phyloP scores from a whole-genome alignment of 2,329 filamentous ascomycete genomes.

The Tricladium varicosporioides region DNA sequence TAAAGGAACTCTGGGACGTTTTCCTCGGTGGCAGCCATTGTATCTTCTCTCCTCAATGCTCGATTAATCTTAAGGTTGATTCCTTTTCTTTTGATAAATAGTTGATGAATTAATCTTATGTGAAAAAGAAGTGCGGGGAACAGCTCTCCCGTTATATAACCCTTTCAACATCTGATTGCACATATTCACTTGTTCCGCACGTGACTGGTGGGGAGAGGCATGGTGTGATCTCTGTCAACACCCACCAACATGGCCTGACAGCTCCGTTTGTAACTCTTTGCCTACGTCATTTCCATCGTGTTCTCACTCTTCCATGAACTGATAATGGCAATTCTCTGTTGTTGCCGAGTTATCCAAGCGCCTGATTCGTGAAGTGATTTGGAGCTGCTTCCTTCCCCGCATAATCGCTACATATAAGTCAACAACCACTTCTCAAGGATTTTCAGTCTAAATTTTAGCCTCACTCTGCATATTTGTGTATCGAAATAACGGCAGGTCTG shows the following conservation, averaged over 20 bases:
- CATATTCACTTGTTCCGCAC: neutral
- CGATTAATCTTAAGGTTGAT: neutral
- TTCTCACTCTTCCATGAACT: neutral
- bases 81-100: neutral
- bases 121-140: neutral
- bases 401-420: neutral
- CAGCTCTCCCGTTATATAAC: neutral
- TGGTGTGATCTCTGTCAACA: neutral
- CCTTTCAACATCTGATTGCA: neutral
- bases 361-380: neutral
- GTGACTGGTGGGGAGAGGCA: neutral
- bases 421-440: neutral
- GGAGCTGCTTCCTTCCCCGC: neutral
- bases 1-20: conserved; percentile 19
- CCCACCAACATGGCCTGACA: neutral
- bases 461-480: too few relatives aligned
- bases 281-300: neutral
- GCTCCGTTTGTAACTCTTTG: neutral
- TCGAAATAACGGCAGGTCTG: neutral
- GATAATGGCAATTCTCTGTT: neutral
- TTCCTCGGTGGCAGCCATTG: conserved; percentile 4
- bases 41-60: conserved; percentile 1
- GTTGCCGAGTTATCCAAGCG: neutral
- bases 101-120: neutral
- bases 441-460: neutral